Conservation (phyloP, 106 monocot genomes). For the Iris macrosiphon region DNA sequence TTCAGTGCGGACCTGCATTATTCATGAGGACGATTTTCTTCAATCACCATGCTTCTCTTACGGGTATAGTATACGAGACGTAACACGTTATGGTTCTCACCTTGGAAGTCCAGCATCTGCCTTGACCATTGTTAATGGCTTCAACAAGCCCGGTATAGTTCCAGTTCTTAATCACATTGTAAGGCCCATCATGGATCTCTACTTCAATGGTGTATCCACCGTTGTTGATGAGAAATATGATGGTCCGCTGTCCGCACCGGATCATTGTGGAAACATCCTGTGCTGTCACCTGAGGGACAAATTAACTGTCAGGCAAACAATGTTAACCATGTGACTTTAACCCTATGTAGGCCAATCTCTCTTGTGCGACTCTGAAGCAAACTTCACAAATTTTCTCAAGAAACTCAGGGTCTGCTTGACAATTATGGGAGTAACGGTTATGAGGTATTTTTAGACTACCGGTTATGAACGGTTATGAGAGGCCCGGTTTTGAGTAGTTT, state of each 20-base stretch:
- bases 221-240: slow-evolving; percentile 50
- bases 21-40: neutral
- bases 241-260: slow-evolving; percentile 22
- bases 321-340: no score
- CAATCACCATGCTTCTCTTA: neutral
- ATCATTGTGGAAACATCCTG: slow-evolving; percentile 50
- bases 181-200: slow-evolving; percentile 49
- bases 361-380: no score
- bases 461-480: no score
- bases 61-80: neutral
- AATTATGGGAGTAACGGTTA: no score
- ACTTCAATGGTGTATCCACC: slow-evolving; percentile 45
- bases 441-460: no score
- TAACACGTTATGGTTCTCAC: neutral
- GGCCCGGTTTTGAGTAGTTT: no score
- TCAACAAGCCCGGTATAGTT: slow-evolving; percentile 38
- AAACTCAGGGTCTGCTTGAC: no score
- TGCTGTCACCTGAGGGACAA: slow-evolving; percentile 22
- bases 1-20: slow-evolving; percentile 29
- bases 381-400: no score
- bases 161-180: slow-evolving; percentile 55
- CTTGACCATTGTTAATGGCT: slow-evolving; percentile 39
- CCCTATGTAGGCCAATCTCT: no score
- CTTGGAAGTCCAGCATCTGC: slow-evolving; percentile 45
- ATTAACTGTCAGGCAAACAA: neutral